Conservation (phyloP, 2,329 filamentous ascomycete species). For the Ophiostoma australiae region DNA sequence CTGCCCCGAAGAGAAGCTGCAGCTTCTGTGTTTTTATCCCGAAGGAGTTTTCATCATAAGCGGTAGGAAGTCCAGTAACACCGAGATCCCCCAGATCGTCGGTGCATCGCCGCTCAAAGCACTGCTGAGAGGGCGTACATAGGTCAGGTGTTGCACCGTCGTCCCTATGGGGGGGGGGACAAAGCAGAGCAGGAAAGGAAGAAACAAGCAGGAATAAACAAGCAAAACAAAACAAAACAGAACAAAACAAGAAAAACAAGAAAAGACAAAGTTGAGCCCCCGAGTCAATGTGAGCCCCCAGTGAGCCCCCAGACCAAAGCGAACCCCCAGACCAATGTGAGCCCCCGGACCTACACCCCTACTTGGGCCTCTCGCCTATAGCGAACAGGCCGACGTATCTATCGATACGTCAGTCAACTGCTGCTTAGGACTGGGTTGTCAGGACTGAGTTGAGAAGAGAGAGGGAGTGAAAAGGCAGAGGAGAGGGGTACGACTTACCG, state of each 20-base stretch:
- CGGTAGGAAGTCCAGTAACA: not conserved
- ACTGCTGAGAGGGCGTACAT: not conserved
- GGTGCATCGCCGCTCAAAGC: not conserved
- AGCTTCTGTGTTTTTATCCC: not conserved
- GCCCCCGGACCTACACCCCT: too few species aligned
- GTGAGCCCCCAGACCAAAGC: too few species aligned
- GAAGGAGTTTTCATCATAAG: slow-evolving; percentile 6
- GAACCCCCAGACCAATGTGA: too few species aligned
- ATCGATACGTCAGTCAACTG: too few species aligned
- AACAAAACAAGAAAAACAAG: not conserved
- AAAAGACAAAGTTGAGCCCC: not conserved
- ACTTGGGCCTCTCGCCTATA: too few species aligned
- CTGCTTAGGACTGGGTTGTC: not conserved
- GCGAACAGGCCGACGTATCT: too few species aligned
- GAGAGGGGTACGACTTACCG: not conserved
- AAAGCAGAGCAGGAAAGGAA: slow-evolving; percentile 13
- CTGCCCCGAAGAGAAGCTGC: not conserved
- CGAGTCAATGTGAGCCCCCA: too few species aligned
- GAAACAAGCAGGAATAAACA: not conserved
- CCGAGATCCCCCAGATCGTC: not conserved
- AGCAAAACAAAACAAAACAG: not conserved
- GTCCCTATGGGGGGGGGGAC: not conserved
- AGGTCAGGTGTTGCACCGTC: not conserved
- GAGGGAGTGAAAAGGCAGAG: not conserved
- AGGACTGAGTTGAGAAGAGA: not conserved